Conservation (phyloP, 2,329 filamentous ascomycete species). For the Ophiostoma tasmaniense region DNA sequence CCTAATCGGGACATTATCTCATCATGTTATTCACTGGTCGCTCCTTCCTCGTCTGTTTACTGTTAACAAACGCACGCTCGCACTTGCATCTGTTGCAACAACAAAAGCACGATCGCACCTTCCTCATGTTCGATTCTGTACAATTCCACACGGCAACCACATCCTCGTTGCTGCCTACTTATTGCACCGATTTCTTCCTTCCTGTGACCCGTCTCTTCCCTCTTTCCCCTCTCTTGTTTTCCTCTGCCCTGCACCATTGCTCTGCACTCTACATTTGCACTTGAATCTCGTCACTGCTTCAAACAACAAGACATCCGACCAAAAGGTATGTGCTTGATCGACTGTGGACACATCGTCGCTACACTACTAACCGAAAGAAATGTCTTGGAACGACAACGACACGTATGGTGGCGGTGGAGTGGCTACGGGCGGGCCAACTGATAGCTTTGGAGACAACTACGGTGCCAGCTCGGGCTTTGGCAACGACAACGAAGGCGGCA, state of each 20-base stretch:
- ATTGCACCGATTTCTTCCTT: background rate
- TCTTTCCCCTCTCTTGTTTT: background rate
- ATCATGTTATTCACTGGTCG: conserved; percentile 50
- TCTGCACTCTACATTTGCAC: background rate
- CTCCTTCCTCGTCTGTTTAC: conserved; percentile 31
- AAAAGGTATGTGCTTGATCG: background rate
- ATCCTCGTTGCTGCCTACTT: background rate
- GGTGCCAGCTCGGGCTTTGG: background rate
- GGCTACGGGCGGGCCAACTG: background rate
- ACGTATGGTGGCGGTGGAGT: background rate
- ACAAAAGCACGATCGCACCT: background rate
- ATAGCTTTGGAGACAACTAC: conserved; percentile 11
- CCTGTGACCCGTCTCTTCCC: background rate
- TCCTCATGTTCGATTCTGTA: background rate
- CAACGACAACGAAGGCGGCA: conserved; percentile 24
- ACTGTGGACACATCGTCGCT: background rate
- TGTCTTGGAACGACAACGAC: conserved; percentile 56
- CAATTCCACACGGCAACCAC: background rate
- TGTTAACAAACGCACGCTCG: conserved; percentile 23
- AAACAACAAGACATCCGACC: background rate
- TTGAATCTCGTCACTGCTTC: background rate
- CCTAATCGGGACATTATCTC: conserved; percentile 40
- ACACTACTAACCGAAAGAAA: conserved; percentile 23
- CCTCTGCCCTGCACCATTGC: background rate
- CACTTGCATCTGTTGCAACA: background rate